Base-by-base conservation (phyloP, 148 eudicot genomes). In the Dysphania ambrosioides region DNA sequence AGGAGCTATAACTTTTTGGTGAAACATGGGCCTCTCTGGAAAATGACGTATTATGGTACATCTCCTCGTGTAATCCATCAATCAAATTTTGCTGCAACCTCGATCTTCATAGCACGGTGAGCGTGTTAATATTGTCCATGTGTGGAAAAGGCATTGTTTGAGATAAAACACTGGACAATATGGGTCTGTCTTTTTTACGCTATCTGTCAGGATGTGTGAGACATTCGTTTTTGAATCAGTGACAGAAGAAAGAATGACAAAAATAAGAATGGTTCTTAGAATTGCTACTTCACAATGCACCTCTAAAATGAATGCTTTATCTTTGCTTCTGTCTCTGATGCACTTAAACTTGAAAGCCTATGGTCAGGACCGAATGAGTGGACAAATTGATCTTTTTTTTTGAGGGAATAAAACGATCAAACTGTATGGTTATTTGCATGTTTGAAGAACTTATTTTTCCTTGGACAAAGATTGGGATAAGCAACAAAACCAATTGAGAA, bases 1-100 rank as follows among this genome's bases (percentile, higher is more conserved):
- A 90, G 85, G 86, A 95, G 97, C 82, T 95, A 95, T 76, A 95
- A 86, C 85, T 92, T 95, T 75, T 86, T 95, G 76, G 98, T 94
- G 77, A 94, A 94, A 82, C 96, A 91, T 77, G 97, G 97, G 18
- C 79, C 97, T 69, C 79, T 94, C 15, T 94, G 98, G 98, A 90
- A 83, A 76, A 80, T 94, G 96, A 85, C 90, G 59, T 94, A 94
- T 72, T 90, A 94, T 80, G 98, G 89, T 36, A 76, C 96, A 73
- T 85, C 96, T 47, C 98, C 98, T 10, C 97, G 97, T 72, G 79
- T 91, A 40, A 81, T 94, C 59, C 98, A 94, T 80, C 97, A 92
- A 82, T 88, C 96, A 57, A 94, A 94, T 84, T 94, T 94, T 80
- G 98, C 97, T 60, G 98, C 98, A 24, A 89, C 97, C 47, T 90